phyloP scores from a whole-genome alignment of 495 filamentous ascomycete species.

The Xylaria nigripes region DNA sequence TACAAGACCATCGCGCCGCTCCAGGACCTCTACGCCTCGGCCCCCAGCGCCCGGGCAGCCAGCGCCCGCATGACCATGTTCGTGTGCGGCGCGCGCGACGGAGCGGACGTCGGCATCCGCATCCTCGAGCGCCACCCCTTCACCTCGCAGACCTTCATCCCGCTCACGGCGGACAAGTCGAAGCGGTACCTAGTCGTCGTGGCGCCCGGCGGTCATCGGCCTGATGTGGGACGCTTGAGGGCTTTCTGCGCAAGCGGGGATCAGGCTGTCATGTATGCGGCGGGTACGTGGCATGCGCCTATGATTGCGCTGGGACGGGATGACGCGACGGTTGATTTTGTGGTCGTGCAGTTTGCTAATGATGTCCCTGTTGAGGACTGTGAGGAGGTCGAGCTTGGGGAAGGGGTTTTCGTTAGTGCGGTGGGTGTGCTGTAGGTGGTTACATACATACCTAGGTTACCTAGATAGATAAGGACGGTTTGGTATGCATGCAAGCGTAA shows the following conservation, averaged over 20 bases:
- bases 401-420: conserved; percentile 9
- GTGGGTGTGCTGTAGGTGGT: too few relatives aligned
- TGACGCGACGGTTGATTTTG: conserved; percentile 61
- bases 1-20: conserved; percentile 69
- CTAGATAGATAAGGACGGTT: too few relatives aligned
- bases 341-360: conserved; percentile 84
- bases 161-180: conserved; percentile 50
- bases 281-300: conserved; percentile 94
- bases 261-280: conserved; percentile 85
- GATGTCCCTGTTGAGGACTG: conserved; percentile 80
- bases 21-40: conserved; percentile 54
- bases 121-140: conserved; percentile 91
- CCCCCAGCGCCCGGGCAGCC: conserved; percentile 54
- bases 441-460: too few relatives aligned
- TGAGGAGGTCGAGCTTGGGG: conserved; percentile 60
- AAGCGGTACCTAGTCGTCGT: conserved; percentile 79
- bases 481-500: too few relatives aligned
- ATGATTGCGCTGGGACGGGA: conserved; percentile 72
- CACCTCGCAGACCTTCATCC: conserved; percentile 88
- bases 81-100: conserved; percentile 68
- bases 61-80: conserved; percentile 78
- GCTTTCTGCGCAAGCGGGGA: conserved; percentile 77
- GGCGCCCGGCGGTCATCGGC: conserved; percentile 56
- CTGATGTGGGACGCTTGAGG: conserved; percentile 46
- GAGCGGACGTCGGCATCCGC: conserved; percentile 59